Base-by-base conservation (phyloP, 2,329 filamentous ascomycete species). In the Hawksworthiomyces lignivorus region DNA sequence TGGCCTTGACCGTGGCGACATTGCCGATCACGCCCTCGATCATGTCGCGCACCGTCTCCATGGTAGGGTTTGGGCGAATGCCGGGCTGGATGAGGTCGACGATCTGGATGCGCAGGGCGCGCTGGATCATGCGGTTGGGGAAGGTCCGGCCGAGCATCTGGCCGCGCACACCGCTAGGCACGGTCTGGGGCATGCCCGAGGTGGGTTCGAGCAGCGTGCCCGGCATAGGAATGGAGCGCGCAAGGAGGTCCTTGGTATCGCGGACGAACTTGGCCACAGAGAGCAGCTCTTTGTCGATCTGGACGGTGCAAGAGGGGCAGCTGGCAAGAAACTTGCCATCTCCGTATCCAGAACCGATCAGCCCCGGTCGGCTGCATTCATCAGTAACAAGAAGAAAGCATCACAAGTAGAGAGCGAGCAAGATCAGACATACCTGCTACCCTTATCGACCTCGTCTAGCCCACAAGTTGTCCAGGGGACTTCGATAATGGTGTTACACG, bases 201-300 rank as follows among this genome's bases (percentile, higher is more conserved):
- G 61, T 56, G 1, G 69, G 55, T 8, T 75, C 65, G 7, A 87
- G 65, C 5, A 87, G 56, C 0, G 83, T 87, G 1, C 84, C 83
- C 0, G 81, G 78, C 67, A 89, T 76, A 0, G 82, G 77, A 2
- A 62, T 54, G 12, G 65, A 51, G 4, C 67, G 50, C 4, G 58
- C 45, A 4, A 76, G 50, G 0, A 86, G 63, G 0, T 54, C 52
- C 19, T 67, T 55, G 6, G 73, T 58, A 51, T 88, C 82, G 12
- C 56, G 59, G 36, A 67, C 62, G 51, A 87, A 85, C 49, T 80
- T 83, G 32, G 59, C 65, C 2, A 80, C 69, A n/a, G 72, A 69
- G 2, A 88, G 67, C 3, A 67, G 61, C 35, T 82, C 70, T 50
- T 80, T 77, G 7, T 66, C 69, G 48, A 84, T 65, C 1, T 47